Base-by-base conservation (phyloP, 2,329 filamentous ascomycete species). In the Dothistroma pini region DNA sequence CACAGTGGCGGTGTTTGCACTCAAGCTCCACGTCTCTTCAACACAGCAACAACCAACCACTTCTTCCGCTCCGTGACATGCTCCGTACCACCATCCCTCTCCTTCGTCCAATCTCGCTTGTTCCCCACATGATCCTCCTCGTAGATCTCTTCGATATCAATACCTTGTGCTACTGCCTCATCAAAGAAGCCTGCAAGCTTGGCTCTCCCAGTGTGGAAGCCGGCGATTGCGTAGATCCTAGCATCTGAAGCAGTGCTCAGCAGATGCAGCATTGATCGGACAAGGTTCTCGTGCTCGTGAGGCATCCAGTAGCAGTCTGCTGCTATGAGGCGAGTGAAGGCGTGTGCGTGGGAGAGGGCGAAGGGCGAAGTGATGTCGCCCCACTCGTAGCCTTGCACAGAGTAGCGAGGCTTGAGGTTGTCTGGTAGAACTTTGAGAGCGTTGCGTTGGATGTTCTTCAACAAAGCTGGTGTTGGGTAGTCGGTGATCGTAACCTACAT, bases 251-350 rank as follows among this genome's bases (percentile, higher is more conserved):
- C 74, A 5, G 70, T 70, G 1, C 72, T 75, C 19, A 91, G 77
- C 70, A 90, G 89, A 74, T 85, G 84, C 5, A 80, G 56, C 70
- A 90, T 84, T 25, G 86, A 89, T 48, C 71, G 74, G 52, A 81
- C 81, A 29, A 91, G 79, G 72, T 86, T 88, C n/a, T 75, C 80
- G 74, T 91, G 89, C 77, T 91, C 83, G 78, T 82, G 83, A 1
- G 85, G 83, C 86, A 91, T 90, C 88, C 89, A 91, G 59, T 89
- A 80, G 69, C 88, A 90, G 75, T 91, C 88, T 63, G 87, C 86
- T 0, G 85, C 86, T n/a, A 90, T 75, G 47, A 91, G 78, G 60
- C 86, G 82, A 51, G 84, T 84, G 70, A 86, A 90, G 1, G 66
- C 60, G 9, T 75, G 75, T 12, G 74, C 74, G 55, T 77, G 65